phyloP scores from a whole-genome alignment of 2,329 filamentous ascomycete species.

The Chrysoporthe deuterocubensis region DNA sequence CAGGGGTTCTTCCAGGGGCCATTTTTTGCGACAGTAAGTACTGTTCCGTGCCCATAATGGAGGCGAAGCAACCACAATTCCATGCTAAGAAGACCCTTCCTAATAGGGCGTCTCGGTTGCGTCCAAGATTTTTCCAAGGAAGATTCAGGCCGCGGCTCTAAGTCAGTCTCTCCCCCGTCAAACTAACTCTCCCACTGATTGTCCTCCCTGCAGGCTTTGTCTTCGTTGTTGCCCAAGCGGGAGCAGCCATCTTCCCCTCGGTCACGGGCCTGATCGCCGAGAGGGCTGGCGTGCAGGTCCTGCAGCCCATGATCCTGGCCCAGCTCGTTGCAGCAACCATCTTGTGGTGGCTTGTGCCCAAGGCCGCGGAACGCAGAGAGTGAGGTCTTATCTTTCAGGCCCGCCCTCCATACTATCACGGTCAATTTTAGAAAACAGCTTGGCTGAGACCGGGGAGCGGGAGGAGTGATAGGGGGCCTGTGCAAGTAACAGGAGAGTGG shows the following conservation, averaged over 20 bases:
- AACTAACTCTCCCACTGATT: background rate
- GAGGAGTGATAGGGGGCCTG: background rate
- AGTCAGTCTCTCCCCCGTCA: slow-evolving; percentile 38
- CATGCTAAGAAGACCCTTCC: background rate
- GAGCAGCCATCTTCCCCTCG: slow-evolving; percentile 55
- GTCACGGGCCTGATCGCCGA: slow-evolving; percentile 54
- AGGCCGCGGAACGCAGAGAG: background rate
- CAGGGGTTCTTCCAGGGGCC: slow-evolving; percentile 60
- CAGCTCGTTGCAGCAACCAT: slow-evolving; percentile 46
- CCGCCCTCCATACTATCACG: background rate
- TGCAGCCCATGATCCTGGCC: slow-evolving; percentile 53
- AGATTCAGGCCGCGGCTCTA: slow-evolving; percentile 52
- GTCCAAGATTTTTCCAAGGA: slow-evolving; percentile 51
- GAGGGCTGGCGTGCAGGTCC: slow-evolving; percentile 30
- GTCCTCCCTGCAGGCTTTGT: slow-evolving; percentile 42
- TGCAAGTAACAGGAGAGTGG: background rate
- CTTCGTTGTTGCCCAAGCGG: slow-evolving; percentile 56
- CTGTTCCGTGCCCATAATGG: background rate
- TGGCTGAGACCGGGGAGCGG: background rate
- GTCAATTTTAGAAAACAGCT: background rate
- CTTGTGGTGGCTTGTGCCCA: slow-evolving; percentile 44
- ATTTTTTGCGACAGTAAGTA: slow-evolving; percentile 54
- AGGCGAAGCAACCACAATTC: background rate
- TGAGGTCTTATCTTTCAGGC: background rate
- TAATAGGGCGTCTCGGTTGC: slow-evolving; percentile 55